A percentile compares a stretch with the other conserved stretches of the same genome.
Conservation (phyloP, 768 basidiomycete genomes). For the Tricholoma matsutake region DNA sequence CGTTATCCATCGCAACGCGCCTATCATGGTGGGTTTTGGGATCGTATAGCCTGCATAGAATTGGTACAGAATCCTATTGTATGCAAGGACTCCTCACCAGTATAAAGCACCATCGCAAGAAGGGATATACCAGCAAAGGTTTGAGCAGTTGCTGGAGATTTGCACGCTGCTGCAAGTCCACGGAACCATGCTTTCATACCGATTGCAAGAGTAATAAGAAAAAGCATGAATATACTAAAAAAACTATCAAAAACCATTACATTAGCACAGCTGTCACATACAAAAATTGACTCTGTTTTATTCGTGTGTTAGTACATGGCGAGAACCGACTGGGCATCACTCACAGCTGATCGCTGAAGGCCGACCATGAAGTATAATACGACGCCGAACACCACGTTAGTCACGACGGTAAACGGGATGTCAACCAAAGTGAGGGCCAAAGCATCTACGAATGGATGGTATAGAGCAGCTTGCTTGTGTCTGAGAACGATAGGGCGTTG, state of each 20-base stretch:
- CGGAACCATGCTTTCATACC: constrained; percentile 79
- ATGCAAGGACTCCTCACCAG: background rate
- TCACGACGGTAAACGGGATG: constrained; percentile 52
- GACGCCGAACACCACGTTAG: constrained; percentile 41
- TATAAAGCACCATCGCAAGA: background rate
- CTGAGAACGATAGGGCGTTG: constrained; percentile 59
- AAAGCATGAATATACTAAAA: constrained; percentile 54
- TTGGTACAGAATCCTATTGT: background rate
- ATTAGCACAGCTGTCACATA: constrained; percentile 18
- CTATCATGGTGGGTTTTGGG: constrained; percentile 2
- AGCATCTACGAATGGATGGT: constrained; percentile 50
- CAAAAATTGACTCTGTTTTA: constrained; percentile 53
- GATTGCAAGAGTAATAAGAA: constrained; percentile 52
- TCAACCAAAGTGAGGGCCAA: constrained; percentile 50
- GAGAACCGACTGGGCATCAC: background rate
- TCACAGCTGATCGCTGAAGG: constrained; percentile 45
- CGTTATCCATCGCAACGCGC: constrained; percentile 3
- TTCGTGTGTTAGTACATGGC: background rate
- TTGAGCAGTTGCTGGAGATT: constrained; percentile 57
- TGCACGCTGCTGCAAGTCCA: constrained; percentile 56
- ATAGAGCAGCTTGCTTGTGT: constrained; percentile 59
- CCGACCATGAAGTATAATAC: constrained; percentile 64
- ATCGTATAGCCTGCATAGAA: background rate
- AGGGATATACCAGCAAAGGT: constrained; percentile 33
- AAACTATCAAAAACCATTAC: background rate